phyloP scores from a whole-genome alignment of 805 yeast genomes.

The Kregervanrija pseudodelftensis region DNA sequence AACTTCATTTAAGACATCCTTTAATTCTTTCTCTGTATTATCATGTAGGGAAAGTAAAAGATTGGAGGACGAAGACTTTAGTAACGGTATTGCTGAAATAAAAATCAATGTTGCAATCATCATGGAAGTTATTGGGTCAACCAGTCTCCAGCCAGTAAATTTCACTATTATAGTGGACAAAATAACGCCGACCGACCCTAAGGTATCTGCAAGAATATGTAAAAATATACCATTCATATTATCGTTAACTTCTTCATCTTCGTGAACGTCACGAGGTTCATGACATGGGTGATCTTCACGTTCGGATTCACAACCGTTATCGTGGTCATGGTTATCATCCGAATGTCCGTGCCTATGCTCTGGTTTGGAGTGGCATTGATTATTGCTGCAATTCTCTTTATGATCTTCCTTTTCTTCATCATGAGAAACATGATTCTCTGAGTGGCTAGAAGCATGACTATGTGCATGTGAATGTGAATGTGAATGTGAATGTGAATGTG shows the following conservation, averaged over 20 bases:
- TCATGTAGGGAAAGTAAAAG: conserved; percentile 51
- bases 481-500: conserved; percentile 20
- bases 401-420: conserved; percentile 12
- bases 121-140: conserved; percentile 90
- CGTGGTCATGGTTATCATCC: background rate
- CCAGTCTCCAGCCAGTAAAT: conserved; percentile 58
- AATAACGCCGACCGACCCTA: conserved; percentile 97
- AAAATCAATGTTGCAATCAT: conserved; percentile 78
- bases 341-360: conserved; percentile 1
- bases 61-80: conserved; percentile 72
- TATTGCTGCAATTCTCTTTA: background rate
- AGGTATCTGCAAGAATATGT: conserved; percentile 90
- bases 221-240: conserved; percentile 93
- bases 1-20: conserved; percentile 62
- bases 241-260: conserved; percentile 46
- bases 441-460: background rate
- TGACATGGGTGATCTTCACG: conserved; percentile 1
- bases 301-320: background rate
- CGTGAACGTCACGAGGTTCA: conserved; percentile 27
- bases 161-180: conserved; percentile 75
- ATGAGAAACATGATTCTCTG: conserved; percentile 9
- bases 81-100: conserved; percentile 74
- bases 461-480: conserved; percentile 20
- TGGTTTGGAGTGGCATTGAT: conserved; percentile 1
- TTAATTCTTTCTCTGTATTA: conserved; percentile 53